Evolutionary conservation across 1,284 basidiomycete genomes (phyloP).

Genomic region (Pseudozyma pruni): DNA sequence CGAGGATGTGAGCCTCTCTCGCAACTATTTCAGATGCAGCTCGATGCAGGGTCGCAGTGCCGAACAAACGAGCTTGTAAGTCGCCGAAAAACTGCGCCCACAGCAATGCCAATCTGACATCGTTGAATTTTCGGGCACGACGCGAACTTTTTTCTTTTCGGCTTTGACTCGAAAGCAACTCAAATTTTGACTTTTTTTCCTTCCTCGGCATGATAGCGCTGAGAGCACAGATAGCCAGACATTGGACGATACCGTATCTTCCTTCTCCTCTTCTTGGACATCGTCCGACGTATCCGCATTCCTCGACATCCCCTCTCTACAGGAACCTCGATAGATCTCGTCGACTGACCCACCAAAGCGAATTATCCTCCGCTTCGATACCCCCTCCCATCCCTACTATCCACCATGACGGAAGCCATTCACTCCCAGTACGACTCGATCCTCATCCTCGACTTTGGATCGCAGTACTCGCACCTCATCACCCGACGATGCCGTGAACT

Average conservation of each 20-base stretch:
- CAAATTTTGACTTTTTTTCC: background rate
- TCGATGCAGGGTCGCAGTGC: background rate
- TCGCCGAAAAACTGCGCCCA: background rate
- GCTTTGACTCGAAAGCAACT: no score
- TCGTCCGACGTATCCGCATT: constrained; percentile 30
- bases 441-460: constrained; percentile 97
- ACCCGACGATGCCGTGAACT: constrained; percentile 97
- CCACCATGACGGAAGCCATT: constrained; percentile 72
- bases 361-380: constrained; percentile 8
- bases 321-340: background rate
- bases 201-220: background rate
- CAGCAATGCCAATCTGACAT: background rate
- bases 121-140: no score
- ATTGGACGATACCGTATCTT: background rate
- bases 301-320: constrained; percentile 2
- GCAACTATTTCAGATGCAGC: background rate
- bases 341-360: constrained; percentile 5
- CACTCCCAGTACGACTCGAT: constrained; percentile 97
- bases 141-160: no score
- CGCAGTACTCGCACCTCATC: constrained; percentile 98
- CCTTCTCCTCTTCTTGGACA: constrained; percentile 40
- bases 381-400: no score
- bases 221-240: background rate
- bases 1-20: no score
- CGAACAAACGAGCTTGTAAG: background rate